Base-by-base conservation (phyloP, 805 yeast species). In the Komagataella mondaviorum region DNA sequence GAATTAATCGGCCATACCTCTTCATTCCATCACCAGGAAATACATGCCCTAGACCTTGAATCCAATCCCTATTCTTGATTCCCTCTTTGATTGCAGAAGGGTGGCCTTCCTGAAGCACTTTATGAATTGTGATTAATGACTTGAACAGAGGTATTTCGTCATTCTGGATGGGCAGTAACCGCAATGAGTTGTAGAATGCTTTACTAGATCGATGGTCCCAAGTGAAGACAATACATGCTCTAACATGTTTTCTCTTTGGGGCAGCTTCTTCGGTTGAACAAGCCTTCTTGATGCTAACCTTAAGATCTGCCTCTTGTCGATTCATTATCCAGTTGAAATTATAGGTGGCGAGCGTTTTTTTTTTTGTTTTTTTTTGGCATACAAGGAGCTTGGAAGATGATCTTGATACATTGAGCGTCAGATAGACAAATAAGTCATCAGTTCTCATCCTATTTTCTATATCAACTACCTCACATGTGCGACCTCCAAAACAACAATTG, bases 81-180 rank as follows among this genome's bases (percentile, higher is more conserved):
- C 88, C 97, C 59, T 88, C 96, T 50, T 78, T 73, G 59, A 91
- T 69, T 5, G 88, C 81, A 23, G 87, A 76, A 12, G 88, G 88
- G 64, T 91, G 98, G n/a, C 99, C 99, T 66, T 91, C 99, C 64
- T 93, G 98, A n/a, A 91, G 69, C 5, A 93, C 91, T 60, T 91
- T 90, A 61, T 91, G 98, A 48, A 89, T 75, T 56, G 87, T 76
- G 51, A 90, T 85, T 61, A 93, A 71, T 14, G 95, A 83, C 63
- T 91, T 91, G 71, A 89, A 90, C 55, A 86, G 66, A 66, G 86
- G 95, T 16, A 90, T 76, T 57, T 88, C 95, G 60, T 87, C 91
- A 52, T 78, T 75, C 55, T 83, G 89, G 53, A 90, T 70, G 1
- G 97, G 96, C 55, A 82, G 80, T 51, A 84, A 67, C 65, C 86